A percentile compares a stretch with the other conserved stretches of the same genome.
Conservation (phyloP, 2,329 filamentous ascomycete genomes). For the Fusarium duplospermum region DNA sequence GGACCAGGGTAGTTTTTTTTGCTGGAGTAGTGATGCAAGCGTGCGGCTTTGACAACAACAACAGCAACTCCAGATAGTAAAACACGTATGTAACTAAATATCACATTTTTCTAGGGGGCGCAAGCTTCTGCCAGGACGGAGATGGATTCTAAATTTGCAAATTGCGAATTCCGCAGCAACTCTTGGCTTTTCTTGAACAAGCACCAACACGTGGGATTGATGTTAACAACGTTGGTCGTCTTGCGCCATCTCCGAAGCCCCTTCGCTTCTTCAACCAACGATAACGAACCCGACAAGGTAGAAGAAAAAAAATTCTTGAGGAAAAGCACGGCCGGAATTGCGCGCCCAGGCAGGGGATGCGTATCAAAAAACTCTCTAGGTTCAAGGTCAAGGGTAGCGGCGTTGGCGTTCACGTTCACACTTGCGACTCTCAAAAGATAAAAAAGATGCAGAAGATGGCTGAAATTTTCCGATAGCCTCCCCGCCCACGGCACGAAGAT, state of each 20-base stretch:
- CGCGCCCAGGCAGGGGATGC: neutral
- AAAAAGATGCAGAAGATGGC: constrained; percentile 14
- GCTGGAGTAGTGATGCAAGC: constrained; percentile 3
- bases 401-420: neutral
- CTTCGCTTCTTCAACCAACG: constrained; percentile 21
- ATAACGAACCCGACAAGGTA: neutral
- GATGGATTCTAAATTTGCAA: neutral
- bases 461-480: constrained; percentile 39
- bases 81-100: neutral
- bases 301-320: neutral
- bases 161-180: neutral
- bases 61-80: neutral
- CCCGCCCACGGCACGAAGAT: constrained; percentile 29
- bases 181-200: neutral
- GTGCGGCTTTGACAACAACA: neutral
- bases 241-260: constrained; percentile 32
- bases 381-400: neutral
- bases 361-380: neutral
- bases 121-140: neutral
- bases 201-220: neutral
- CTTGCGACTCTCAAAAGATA: neutral
- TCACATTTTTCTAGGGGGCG: neutral
- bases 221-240: neutral
- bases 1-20: constrained; percentile 6
- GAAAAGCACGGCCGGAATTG: neutral